Percentiles rank a stretch among this genome's conserved stretches.
Evolutionary conservation across 345 rosid species (phyloP).

Genomic region (Physaria fendleri): DNA sequence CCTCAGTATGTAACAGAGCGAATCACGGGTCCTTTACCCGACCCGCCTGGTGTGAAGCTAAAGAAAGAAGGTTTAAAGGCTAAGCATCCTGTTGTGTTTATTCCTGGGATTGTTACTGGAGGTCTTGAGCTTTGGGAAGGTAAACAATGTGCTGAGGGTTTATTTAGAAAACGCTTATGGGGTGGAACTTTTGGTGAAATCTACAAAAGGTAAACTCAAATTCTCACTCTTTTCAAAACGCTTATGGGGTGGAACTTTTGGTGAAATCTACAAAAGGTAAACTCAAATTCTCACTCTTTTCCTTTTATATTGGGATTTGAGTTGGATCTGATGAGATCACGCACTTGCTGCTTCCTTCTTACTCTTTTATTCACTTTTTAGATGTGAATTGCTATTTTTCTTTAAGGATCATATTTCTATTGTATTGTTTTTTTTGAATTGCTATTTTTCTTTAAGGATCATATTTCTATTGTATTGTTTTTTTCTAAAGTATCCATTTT

Average conservation of each 20-base stretch:
- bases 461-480: too few species aligned
- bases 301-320: not conserved
- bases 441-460: too few species aligned
- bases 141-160: slow-evolving; percentile 73
- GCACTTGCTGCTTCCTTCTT: not conserved
- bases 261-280: slow-evolving; percentile 90
- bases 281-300: not conserved
- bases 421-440: too few species aligned
- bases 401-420: too few species aligned
- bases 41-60: slow-evolving; percentile 83
- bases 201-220: slow-evolving; percentile 61
- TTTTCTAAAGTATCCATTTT: too few species aligned
- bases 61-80: slow-evolving; percentile 74
- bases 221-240: slow-evolving; percentile 24
- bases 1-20: slow-evolving; percentile 87
- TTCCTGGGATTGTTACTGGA: slow-evolving; percentile 91
- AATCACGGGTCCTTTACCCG: slow-evolving; percentile 93
- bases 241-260: slow-evolving; percentile 98
- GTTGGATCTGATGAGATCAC: slow-evolving; percentile 9
- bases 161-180: slow-evolving; percentile 93
- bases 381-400: not conserved
- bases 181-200: slow-evolving; percentile 99
- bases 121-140: slow-evolving; percentile 99
- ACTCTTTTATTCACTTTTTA: not conserved
- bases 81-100: slow-evolving; percentile 85